phyloP scores from a whole-genome alignment of 2,329 filamentous ascomycete species.

The Thelonectria rubi region DNA sequence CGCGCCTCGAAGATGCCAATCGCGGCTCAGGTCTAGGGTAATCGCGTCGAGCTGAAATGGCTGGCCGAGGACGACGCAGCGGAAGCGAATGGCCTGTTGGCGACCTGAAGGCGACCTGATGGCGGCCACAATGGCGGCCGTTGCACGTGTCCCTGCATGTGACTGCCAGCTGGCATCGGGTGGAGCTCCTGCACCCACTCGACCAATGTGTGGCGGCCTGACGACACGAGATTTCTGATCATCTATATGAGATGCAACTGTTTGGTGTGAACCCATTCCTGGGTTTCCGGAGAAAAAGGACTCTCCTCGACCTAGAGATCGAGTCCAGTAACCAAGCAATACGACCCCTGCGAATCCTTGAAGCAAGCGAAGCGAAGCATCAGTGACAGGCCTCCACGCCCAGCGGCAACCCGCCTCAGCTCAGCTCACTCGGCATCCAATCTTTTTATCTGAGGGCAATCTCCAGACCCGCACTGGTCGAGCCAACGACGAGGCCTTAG shows the following conservation, averaged over 20 bases:
- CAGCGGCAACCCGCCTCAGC: neutral
- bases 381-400: constrained; percentile 12
- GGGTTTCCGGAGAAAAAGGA: neutral
- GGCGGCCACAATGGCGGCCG: constrained; percentile 1
- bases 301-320: neutral
- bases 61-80: neutral
- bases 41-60: neutral
- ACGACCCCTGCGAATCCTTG: neutral
- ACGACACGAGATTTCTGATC: constrained; percentile 20
- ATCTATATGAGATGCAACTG: constrained; percentile 17
- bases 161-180: constrained; percentile 44
- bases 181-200: constrained; percentile 37
- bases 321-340: constrained; percentile 5
- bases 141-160: constrained; percentile 41
- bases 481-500: constrained; percentile 28
- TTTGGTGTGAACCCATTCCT: constrained; percentile 11
- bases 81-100: neutral
- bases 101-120: neutral
- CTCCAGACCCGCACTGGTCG: constrained; percentile 25
- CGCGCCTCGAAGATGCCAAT: neutral
- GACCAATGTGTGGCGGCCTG: constrained; percentile 42
- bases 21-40: constrained; percentile 18
- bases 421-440: constrained; percentile 1
- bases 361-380: constrained; percentile 12
- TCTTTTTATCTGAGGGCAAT: constrained; percentile 26